Conservation (phyloP, 1,284 basidiomycete species). For the Gomphus bonarii region DNA sequence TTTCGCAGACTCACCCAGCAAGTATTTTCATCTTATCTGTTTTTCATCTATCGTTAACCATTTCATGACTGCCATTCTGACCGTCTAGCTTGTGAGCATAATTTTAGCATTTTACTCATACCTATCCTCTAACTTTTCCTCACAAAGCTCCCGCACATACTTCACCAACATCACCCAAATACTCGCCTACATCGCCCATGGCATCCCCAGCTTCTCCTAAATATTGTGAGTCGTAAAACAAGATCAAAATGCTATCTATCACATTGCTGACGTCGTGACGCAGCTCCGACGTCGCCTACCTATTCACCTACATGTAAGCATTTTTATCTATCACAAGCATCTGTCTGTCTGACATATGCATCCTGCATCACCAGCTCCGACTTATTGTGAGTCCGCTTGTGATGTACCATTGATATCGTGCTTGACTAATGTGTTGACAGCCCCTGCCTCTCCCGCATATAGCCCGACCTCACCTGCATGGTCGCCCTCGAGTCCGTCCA, state of each 20-base stretch:
- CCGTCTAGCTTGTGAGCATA: slow-evolving; percentile 45
- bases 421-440: slow-evolving; percentile 25
- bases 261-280: slow-evolving; percentile 5
- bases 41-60: slow-evolving; percentile 15
- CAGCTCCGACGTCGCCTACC: slow-evolving; percentile 73
- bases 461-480: slow-evolving; percentile 73
- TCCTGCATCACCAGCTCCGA: slow-evolving; percentile 34
- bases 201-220: slow-evolving; percentile 79
- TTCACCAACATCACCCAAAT: slow-evolving; percentile 78
- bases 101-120: slow-evolving; percentile 8
- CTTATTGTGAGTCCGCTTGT: slow-evolving; percentile 51
- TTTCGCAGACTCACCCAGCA: slow-evolving; percentile 65
- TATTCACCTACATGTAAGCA: slow-evolving; percentile 76
- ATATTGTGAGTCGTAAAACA: slow-evolving; percentile 60
- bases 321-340: slow-evolving; percentile 11
- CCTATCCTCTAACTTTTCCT: slow-evolving; percentile 14
- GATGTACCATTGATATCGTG: background rate
- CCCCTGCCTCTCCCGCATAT: slow-evolving; percentile 76
- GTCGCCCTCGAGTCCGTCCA: slow-evolving; percentile 70
- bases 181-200: slow-evolving; percentile 69
- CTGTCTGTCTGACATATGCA: slow-evolving; percentile 17
- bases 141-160: slow-evolving; percentile 55
- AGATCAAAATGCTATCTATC: background rate
- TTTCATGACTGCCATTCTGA: slow-evolving; percentile 20
- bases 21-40: slow-evolving; percentile 24